Evolutionary conservation across 306 rosid species (phyloP), one percentile per base, ranked within the genome.

Genomic region (Lupinus albus): DNA sequence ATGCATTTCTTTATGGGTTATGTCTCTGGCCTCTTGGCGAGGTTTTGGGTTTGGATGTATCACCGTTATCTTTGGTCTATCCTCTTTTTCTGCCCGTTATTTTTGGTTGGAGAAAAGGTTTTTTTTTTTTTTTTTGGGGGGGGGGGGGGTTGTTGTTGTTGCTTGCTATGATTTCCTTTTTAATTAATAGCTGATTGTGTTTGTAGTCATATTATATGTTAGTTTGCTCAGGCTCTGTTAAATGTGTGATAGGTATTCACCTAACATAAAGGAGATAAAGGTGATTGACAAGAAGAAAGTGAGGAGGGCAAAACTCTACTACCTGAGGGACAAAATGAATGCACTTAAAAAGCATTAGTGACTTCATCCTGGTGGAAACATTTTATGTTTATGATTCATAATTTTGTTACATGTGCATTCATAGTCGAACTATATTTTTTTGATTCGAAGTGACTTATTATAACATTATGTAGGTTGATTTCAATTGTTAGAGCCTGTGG

Each of bases 211-310:
- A 12, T 73, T 47, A 69, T 77, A 7, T 25, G 30, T 38, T 66
- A 59, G 17, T 42, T 42, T 65, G 42, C 61, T 61, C 16, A 14
- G 68, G 35, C 39, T 51, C 33, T 67, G 47, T 11, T 36, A 45
- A 44, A 52, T 79, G 56, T 53, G 15, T 89, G 81, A 70, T 77
- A 93, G 97, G 87, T 90, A 93, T 80, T 93, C 97, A 4, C 99
- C 99, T n/a, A 93, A 88, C 84, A 90, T 90, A 77, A 93, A 90
- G 88, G 99, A 93, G 85, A 85, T 93, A 59, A 93, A 85, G 84
- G 94, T 93, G 76, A 84, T 93, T 77, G 97, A 90, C 71, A 93
- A 88, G 92, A 90, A 86, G 94, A 90, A 76, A 82, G 94, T 90
- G 68, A 79, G 94, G 75, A 86, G 99, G 79, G 99, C 99, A 64